Evolutionary conservation across 768 basidiomycete species (phyloP).

Genomic region (Leccinum longicurvipes): DNA sequence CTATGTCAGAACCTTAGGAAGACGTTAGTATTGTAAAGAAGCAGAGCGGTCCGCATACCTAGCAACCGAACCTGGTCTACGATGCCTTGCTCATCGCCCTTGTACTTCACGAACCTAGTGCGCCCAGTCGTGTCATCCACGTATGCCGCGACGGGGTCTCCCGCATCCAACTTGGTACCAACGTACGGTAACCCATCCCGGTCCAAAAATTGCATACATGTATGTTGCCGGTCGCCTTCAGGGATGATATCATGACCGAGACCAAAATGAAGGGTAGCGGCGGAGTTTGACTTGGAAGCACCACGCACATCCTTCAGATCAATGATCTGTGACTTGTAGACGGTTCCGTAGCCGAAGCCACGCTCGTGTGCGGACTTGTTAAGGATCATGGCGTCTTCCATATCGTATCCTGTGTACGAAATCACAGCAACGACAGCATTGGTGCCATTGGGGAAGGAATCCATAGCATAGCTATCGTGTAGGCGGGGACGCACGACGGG

Average conservation of each 20-base stretch:
- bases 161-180: constrained; percentile 64
- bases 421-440: constrained; percentile 99
- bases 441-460: constrained; percentile 96
- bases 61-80: constrained; percentile 90
- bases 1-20: constrained; percentile 73
- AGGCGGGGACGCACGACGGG: constrained; percentile 90
- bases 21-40: not conserved
- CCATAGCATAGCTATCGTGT: constrained; percentile 96
- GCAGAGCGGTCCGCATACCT: constrained; percentile 44
- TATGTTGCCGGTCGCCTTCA: constrained; percentile 43
- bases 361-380: constrained; percentile 99
- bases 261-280: constrained; percentile 86
- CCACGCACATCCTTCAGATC: constrained; percentile 83
- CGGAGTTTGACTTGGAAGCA: constrained; percentile 50
- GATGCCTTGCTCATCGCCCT: constrained; percentile 89
- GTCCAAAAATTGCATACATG: constrained; percentile 57
- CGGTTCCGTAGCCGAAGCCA: constrained; percentile 93
- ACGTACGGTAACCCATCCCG: constrained; percentile 81
- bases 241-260: constrained; percentile 70
- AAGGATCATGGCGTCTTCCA: constrained; percentile 99
- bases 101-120: constrained; percentile 90
- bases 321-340: constrained; percentile 92
- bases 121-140: constrained; percentile 79
- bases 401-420: constrained; percentile 99
- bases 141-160: constrained; percentile 84